phyloP scores from a whole-genome alignment of 129 eudicot genomes.

The Dittrichia graveolens region DNA sequence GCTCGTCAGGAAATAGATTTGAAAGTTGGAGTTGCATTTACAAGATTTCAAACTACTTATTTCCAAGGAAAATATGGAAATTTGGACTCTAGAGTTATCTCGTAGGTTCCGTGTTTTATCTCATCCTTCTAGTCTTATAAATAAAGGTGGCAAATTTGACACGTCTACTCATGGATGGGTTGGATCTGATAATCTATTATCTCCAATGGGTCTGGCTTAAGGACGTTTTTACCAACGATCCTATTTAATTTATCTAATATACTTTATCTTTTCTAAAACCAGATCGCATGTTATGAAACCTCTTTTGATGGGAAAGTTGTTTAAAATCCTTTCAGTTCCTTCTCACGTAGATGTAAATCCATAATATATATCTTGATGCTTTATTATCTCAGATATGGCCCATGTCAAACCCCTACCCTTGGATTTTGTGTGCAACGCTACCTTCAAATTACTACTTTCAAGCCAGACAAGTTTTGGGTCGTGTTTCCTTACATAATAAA shows the following conservation, averaged over 20 bases:
- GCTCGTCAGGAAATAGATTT: conserved; percentile 96
- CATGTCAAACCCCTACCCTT: conserved; percentile 97
- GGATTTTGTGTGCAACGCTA: conserved; percentile 96
- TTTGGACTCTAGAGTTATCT: conserved; percentile 92
- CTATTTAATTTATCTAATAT: neutral
- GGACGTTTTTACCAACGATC: no score
- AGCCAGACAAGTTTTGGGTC: conserved; percentile 90
- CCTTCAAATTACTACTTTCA: conserved; percentile 78
- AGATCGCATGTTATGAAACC: conserved; percentile 3
- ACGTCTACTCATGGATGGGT: conserved; percentile 2
- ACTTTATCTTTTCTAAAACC: neutral
- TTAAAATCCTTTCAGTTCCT: neutral
- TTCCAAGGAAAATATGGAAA: conserved; percentile 98
- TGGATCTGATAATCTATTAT: neutral
- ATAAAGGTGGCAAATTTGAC: neutral
- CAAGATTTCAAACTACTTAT: conserved; percentile 84
- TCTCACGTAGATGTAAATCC: neutral
- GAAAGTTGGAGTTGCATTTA: conserved; percentile 98
- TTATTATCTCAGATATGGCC: conserved; percentile 74
- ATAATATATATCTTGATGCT: conserved; percentile 20
- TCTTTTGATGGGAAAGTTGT: neutral
- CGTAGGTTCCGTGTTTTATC: conserved; percentile 55
- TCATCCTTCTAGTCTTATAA: conserved; percentile 4
- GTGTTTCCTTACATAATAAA: conserved; percentile 72
- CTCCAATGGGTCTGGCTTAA: neutral